phyloP scores from a whole-genome alignment of 208 protist species.

The Strigomonas culicis region DNA sequence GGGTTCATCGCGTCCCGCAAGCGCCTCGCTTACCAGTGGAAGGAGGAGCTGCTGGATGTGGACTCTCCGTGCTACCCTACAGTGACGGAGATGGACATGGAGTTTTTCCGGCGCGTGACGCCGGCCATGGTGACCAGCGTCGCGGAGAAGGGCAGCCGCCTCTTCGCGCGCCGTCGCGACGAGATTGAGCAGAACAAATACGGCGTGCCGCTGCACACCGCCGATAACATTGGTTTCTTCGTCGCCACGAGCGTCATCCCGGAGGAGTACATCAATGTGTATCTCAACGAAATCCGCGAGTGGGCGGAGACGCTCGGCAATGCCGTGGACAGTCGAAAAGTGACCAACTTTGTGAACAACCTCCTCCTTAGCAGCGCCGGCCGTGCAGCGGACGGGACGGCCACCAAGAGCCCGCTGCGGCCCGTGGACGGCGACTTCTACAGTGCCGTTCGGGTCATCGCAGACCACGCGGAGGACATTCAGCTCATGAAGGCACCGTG shows the following conservation, averaged over 20 bases:
- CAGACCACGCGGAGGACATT: conserved; percentile 81
- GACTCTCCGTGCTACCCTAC: conserved; percentile 47
- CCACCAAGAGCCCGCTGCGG: not conserved
- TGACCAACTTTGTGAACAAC: conserved; percentile 16
- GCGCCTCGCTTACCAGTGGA: conserved; percentile 80
- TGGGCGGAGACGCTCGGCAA: conserved; percentile 55
- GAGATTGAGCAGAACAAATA: conserved; percentile 1
- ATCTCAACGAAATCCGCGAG: conserved; percentile 54
- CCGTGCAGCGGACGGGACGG: not conserved
- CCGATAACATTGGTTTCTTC: conserved; percentile 66
- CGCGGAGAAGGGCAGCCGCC: not conserved
- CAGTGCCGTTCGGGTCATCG: conserved; percentile 41
- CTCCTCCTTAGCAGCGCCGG: not conserved
- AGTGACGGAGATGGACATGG: conserved; percentile 64
- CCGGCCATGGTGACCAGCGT: conserved; percentile 20
- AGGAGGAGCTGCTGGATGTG: conserved; percentile 80
- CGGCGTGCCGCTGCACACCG: conserved; percentile 24
- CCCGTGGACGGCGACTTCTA: conserved; percentile 32
- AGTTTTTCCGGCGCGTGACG: conserved; percentile 49
- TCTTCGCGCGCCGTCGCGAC: not conserved
- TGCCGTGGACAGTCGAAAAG: conserved; percentile 49
- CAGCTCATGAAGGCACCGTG: conserved; percentile 83
- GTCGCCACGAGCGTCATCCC: conserved; percentile 33
- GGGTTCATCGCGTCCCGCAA: conserved; percentile 78
- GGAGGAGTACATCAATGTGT: conserved; percentile 31